These are phyloP conservation scores for Vachellia collinsii DNA, from an alignment of 306 rosid genomes.

Conservation along the genomic window DNA sequence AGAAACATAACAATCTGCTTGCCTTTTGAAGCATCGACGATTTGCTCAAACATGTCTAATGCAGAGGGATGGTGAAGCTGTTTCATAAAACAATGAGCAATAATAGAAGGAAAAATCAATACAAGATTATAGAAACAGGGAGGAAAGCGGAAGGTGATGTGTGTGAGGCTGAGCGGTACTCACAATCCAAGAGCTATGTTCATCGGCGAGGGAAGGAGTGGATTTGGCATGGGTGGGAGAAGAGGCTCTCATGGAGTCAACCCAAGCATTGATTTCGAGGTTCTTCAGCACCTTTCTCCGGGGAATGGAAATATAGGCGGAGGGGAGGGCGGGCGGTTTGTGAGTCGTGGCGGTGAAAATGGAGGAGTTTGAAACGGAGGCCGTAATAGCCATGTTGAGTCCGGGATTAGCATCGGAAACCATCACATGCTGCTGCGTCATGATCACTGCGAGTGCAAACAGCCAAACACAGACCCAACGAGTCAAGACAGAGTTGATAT, in stretches of 20 bases:
- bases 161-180: slow-evolving; percentile 16
- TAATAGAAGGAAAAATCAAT: background rate
- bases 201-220: slow-evolving; percentile 54
- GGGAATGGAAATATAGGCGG: slow-evolving; percentile 66
- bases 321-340: slow-evolving; percentile 58
- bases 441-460: slow-evolving; percentile 36
- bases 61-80: slow-evolving; percentile 89
- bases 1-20: slow-evolving; percentile 86
- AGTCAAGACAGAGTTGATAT: background rate
- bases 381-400: slow-evolving; percentile 45
- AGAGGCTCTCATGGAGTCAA: slow-evolving; percentile 92
- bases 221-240: slow-evolving; percentile 77
- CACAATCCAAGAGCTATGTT: slow-evolving; percentile 73
- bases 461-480: slow-evolving; percentile 8
- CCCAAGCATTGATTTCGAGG: slow-evolving; percentile 75
- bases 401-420: slow-evolving; percentile 48
- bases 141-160: background rate
- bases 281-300: slow-evolving; percentile 60
- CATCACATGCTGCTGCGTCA: slow-evolving; percentile 85
- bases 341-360: slow-evolving; percentile 43
- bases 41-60: slow-evolving; percentile 77
- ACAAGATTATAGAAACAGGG: background rate
- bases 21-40: slow-evolving; percentile 74
- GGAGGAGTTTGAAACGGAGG: slow-evolving; percentile 44
- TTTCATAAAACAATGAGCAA: background rate